Evolutionary conservation across 179 eudicot genomes (phyloP).

Genomic region (Spinacia oleracea): DNA sequence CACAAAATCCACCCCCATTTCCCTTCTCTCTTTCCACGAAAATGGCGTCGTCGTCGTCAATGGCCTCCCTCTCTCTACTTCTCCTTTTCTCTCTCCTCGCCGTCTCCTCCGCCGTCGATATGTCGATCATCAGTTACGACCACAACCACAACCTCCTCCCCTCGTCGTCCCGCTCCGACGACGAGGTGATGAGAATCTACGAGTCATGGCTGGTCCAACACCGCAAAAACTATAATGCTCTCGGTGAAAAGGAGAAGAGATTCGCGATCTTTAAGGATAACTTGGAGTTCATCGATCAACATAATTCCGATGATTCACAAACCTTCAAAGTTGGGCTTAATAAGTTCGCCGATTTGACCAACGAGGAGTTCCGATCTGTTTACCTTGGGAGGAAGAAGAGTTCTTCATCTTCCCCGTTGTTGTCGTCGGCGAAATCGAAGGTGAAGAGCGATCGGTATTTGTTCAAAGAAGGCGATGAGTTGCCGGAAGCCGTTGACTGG

Average conservation of each 20-base stretch:
- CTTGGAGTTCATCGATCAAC: conserved; percentile 58
- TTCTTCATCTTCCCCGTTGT: not conserved
- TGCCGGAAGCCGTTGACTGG: conserved; percentile 72
- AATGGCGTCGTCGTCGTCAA: conserved; percentile 23
- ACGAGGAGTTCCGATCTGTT: conserved; percentile 61
- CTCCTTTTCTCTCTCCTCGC: conserved; percentile 14
- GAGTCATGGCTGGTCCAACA: conserved; percentile 60
- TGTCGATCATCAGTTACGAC: conserved; percentile 68
- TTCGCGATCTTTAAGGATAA: conserved; percentile 69
- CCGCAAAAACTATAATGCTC: conserved; percentile 53
- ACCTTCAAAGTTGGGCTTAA: conserved; percentile 63
- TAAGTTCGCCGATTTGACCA: conserved; percentile 76
- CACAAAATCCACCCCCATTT: not conserved
- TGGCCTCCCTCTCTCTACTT: conserved; percentile 18
- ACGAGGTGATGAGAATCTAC: conserved; percentile 42
- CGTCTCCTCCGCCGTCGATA: conserved; percentile 58
- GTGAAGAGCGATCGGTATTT: conserved; percentile 36
- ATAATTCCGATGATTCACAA: conserved; percentile 46
- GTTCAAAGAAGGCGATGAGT: conserved; percentile 35
- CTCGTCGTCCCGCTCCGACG: conserved; percentile 28
- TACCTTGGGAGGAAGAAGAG: conserved; percentile 51
- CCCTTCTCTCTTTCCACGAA: conserved; percentile 20
- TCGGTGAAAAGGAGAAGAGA: conserved; percentile 63
- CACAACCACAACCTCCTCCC: conserved; percentile 27
- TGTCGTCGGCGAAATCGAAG: not conserved